Base-by-base conservation (phyloP, 805 yeast species). In the Metschnikowia proteae region DNA sequence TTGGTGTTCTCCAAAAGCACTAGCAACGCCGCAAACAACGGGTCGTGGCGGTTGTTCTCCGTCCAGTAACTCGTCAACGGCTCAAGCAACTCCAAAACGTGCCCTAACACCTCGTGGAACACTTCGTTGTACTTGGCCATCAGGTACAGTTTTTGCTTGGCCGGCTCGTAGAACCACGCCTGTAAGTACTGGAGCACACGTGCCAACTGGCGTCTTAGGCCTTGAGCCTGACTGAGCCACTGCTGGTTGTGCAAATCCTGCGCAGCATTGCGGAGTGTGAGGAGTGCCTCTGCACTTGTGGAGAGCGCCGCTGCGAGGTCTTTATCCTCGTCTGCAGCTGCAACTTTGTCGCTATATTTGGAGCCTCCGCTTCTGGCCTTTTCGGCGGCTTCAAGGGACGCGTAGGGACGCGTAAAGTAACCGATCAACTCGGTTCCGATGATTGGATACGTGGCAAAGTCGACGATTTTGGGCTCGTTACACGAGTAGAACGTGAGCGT, bases 191-290 rank as follows among this genome's bases (percentile, higher is more conserved):
- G 70, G 50, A 87, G 70, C 9, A 78, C 71, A 29, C 65, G 71
- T 36, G 77, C 63, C 5, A 82, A 59, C 44, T 67, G 74, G 40
- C 67, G 68, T 50, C 79, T 77, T 38, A 86, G 74, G 17, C 65
- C 60, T 22, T 68, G 65, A 48, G 76, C 70, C 57, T 78, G 73
- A 1, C 92, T 86, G 52, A 94, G 68, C 60, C 84, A 74, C 62
- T 86, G 89, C 37, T 96, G 94, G 59, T 88, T 86, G 39, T 79
- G 85, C 9, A 86, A 78, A 63, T 90, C 96, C 62, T 92, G 96
- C 2, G 88, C 80, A 40, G 88, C 68, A 65, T 94, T 94, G 60
- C 98, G 76, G 48, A 94, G 70, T 17, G 87, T 79, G 38, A 94
- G 71, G 57, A 84, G 74, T 6, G 85, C 75, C 60, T 71, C 73